Evolutionary conservation across 2,329 filamentous ascomycete genomes (phyloP).

Genomic region (Thielaviopsis populi): DNA sequence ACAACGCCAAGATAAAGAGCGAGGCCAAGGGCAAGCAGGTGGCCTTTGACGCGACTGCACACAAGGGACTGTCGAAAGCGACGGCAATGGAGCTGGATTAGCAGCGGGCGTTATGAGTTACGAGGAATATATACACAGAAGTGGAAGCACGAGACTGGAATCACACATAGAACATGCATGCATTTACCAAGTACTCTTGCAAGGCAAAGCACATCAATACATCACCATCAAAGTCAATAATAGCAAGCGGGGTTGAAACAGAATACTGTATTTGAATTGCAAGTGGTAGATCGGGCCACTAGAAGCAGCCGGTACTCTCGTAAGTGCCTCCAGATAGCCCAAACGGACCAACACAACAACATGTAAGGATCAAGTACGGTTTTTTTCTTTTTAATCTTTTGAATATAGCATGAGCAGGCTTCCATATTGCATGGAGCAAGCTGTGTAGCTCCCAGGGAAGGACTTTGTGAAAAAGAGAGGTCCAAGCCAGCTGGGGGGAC

Average conservation of each 20-base stretch:
- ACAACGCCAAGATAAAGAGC: slow-evolving; percentile 6
- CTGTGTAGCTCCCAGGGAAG: slow-evolving; percentile 1
- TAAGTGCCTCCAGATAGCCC: background rate
- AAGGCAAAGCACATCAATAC: too few relatives aligned
- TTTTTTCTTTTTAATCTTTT: background rate
- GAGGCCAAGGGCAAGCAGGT: slow-evolving; percentile 6
- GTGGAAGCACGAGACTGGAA: background rate
- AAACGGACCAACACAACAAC: background rate
- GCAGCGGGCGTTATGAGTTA: background rate
- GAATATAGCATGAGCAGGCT: background rate
- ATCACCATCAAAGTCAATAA: background rate
- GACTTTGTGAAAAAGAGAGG: slow-evolving; percentile 16
- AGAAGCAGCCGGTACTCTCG: background rate
- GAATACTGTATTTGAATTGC: background rate
- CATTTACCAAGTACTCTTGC: background rate
- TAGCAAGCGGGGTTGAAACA: background rate
- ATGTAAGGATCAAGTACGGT: background rate
- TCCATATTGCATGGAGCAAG: background rate
- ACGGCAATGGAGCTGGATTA: slow-evolving; percentile 14
- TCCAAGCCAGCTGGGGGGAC: slow-evolving; percentile 11
- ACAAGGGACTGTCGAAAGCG: background rate
- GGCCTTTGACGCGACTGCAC: slow-evolving; percentile 1
- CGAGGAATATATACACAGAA: background rate
- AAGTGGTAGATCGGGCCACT: background rate
- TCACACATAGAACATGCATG: background rate